Conservation (phyloP, 148 eudicot species). For the Camellia japonica region DNA sequence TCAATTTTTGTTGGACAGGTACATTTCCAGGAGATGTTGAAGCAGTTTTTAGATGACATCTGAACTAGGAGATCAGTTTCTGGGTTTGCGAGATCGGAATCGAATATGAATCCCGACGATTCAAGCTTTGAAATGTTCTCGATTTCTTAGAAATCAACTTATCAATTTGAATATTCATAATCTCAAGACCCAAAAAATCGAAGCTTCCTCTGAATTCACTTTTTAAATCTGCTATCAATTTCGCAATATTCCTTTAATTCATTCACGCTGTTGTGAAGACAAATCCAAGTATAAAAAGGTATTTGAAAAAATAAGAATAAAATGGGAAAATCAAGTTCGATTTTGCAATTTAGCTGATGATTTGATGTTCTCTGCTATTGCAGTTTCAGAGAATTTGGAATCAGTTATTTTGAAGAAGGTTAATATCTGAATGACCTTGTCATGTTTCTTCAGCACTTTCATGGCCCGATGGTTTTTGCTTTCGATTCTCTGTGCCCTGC, state of each 20-base stretch:
- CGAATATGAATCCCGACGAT: not conserved
- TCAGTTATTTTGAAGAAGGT: not conserved
- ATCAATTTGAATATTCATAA: not conserved
- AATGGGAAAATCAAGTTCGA: not conserved
- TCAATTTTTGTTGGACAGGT: constrained; percentile 15
- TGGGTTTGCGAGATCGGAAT: constrained; percentile 7
- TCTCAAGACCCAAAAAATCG: not conserved
- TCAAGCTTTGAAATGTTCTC: not conserved
- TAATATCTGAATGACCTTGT: not conserved
- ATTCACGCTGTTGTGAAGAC: not conserved
- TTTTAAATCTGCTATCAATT: not conserved
- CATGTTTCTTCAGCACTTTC: not conserved
- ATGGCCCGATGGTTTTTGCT: not conserved
- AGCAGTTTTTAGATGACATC: not conserved
- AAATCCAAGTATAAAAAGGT: constrained; percentile 1
- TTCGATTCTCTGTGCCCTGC: not conserved
- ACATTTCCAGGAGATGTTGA: not conserved
- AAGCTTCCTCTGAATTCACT: not conserved
- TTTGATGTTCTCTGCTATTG: not conserved
- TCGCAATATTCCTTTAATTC: not conserved
- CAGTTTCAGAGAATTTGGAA: not conserved
- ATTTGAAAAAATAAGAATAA: not conserved
- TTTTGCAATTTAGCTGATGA: not conserved
- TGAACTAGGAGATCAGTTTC: constrained; percentile 17
- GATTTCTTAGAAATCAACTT: constrained; percentile 2